Evolutionary conservation across 352 stramenopile genomes (phyloP).

Genomic region (Phytophthora chlamydospora): DNA sequence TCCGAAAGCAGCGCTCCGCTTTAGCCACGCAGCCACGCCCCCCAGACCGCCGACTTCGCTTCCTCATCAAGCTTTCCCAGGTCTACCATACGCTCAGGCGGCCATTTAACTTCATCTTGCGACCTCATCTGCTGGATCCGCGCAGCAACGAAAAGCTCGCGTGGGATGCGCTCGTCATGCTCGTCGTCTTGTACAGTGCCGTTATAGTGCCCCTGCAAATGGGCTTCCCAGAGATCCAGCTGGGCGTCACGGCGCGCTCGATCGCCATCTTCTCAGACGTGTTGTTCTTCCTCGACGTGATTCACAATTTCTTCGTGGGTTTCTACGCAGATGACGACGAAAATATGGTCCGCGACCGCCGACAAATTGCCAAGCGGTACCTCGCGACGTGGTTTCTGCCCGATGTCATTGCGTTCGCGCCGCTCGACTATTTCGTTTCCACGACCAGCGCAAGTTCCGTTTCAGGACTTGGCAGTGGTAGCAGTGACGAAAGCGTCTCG

Average conservation of each 20-base stretch:
- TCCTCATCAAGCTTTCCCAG: conserved; percentile 44
- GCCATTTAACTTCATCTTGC: conserved; percentile 31
- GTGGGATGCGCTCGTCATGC: conserved; percentile 78
- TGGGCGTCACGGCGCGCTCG: conserved; percentile 26
- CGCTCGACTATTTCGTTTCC: conserved; percentile 59
- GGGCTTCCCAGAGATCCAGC: conserved; percentile 65
- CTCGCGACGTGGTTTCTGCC: conserved; percentile 65
- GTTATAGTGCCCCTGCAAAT: conserved; percentile 76
- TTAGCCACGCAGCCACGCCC: conserved; percentile 38
- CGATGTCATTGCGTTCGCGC: conserved; percentile 56
- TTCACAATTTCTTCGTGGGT: conserved; percentile 77
- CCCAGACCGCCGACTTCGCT: conserved; percentile 22
- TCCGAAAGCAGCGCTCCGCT: conserved; percentile 38
- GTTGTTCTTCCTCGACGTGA: conserved; percentile 67
- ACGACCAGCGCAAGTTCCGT: conserved; percentile 1
- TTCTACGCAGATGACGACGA: conserved; percentile 74
- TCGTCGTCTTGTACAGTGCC: conserved; percentile 75
- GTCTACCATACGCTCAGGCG: conserved; percentile 49
- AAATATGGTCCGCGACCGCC: conserved; percentile 51
- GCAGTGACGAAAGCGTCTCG: conserved; percentile 11
- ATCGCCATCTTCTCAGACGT: conserved; percentile 49
- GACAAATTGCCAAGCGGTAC: conserved; percentile 56
- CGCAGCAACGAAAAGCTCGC: conserved; percentile 58
- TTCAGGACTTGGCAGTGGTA: conserved; percentile 1
- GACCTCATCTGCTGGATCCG: conserved; percentile 58